Evolutionary conservation across 2,329 filamentous ascomycete species (phyloP).

Genomic region (Monosporascus sp.): DNA sequence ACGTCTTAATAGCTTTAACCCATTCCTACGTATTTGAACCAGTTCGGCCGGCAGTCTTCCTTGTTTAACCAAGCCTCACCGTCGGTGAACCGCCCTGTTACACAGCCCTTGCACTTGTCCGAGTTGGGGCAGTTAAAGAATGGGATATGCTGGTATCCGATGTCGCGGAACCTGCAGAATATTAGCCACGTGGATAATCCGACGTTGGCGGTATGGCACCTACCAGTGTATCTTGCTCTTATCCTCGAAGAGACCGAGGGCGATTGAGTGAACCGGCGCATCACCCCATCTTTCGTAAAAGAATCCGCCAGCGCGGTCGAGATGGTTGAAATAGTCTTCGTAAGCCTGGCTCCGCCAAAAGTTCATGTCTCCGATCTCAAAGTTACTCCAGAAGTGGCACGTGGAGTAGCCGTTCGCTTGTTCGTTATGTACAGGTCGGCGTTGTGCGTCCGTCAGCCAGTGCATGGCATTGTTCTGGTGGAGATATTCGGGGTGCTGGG

Average conservation of each 20-base stretch:
- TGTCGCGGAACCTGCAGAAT: conserved; percentile 83
- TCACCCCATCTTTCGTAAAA: conserved; percentile 99
- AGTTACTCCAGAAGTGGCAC: conserved; percentile 99
- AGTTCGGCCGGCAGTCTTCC: conserved; percentile 92
- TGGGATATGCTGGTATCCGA: conserved; percentile 96
- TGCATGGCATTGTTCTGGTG: conserved; percentile 78
- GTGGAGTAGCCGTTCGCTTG: conserved; percentile 92
- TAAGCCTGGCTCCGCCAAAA: conserved; percentile 91
- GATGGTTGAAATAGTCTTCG: conserved; percentile 92
- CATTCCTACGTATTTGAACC: conserved; percentile 93
- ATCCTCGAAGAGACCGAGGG: conserved; percentile 87
- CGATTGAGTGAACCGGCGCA: conserved; percentile 93
- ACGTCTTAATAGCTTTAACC: conserved; percentile 43
- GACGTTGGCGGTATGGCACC: conserved; percentile 25
- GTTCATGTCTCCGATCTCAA: conserved; percentile 88
- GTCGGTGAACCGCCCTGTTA: conserved; percentile 82
- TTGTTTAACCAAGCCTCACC: conserved; percentile 79
- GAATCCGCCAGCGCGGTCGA: conserved; percentile 91
- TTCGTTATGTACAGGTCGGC: conserved; percentile 72
- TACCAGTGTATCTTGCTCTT: conserved; percentile 88
- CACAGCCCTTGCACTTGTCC: conserved; percentile 84
- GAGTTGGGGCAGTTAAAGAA: conserved; percentile 99
- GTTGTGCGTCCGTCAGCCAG: conserved; percentile 76
- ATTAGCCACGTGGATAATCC: conserved; percentile 12
- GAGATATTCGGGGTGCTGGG: conserved; percentile 75